These are phyloP conservation scores for Alternaria ventricosa DNA, from an alignment of 2,329 filamentous ascomycete species.

Conservation along the genomic window DNA sequence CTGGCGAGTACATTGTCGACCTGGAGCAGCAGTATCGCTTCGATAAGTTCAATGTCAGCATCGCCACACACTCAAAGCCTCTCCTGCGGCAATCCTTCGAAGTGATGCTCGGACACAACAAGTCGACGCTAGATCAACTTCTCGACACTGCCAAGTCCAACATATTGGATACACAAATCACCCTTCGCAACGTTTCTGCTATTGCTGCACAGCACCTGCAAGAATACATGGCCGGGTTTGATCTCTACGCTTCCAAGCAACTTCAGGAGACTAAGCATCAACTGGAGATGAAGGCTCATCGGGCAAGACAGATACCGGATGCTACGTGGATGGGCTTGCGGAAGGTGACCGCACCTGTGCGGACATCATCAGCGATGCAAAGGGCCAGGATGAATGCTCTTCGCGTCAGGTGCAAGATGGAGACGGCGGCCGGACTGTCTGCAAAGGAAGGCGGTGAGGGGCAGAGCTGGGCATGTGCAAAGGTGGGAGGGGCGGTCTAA, in stretches of 20 bases:
- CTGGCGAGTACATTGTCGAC: slow-evolving; percentile 60
- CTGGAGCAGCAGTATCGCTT: slow-evolving; percentile 58
- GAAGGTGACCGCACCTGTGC: slow-evolving; percentile 33
- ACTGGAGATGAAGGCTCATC: slow-evolving; percentile 2
- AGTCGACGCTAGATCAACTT: slow-evolving; percentile 33
- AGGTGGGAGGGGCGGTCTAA: slow-evolving; percentile 11
- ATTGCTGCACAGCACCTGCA: slow-evolving; percentile 20
- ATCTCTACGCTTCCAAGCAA: slow-evolving; percentile 6
- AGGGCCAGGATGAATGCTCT: slow-evolving; percentile 41
- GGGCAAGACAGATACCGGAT: slow-evolving; percentile 25
- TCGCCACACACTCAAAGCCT: slow-evolving; percentile 49
- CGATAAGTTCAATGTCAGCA: slow-evolving; percentile 57
- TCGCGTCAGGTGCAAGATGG: slow-evolving; percentile 34
- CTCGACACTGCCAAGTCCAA: slow-evolving; percentile 26
- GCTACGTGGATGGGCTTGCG: slow-evolving; percentile 32
- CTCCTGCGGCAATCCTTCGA: slow-evolving; percentile 42
- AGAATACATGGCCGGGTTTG: slow-evolving; percentile 7
- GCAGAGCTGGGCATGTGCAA: slow-evolving; percentile 33
- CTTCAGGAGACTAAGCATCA: slow-evolving; percentile 16
- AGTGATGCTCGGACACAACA: slow-evolving; percentile 42
- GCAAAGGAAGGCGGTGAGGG: slow-evolving; percentile 12
- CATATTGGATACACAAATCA: slow-evolving; percentile 25
- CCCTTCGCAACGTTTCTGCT: slow-evolving; percentile 29
- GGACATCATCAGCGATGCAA: slow-evolving; percentile 35
- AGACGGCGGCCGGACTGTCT: slow-evolving; percentile 27